Base-by-base conservation (phyloP, 2,329 filamentous ascomycete genomes). In the Cytospora leucostoma region DNA sequence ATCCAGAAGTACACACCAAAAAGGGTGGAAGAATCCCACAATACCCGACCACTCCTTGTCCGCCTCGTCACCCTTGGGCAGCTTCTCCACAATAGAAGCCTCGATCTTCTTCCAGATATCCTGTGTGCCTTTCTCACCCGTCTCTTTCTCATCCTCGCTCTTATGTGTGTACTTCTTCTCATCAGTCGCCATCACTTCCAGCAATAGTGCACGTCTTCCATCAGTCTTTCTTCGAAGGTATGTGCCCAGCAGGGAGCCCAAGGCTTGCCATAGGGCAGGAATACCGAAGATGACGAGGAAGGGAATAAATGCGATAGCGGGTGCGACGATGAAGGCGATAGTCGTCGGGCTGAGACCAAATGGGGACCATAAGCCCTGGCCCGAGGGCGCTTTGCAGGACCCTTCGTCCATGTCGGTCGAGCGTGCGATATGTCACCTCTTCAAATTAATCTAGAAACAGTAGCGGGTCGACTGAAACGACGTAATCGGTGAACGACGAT, bases 1-100 rank as follows among this genome's bases (percentile, higher is more conserved):
- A 4, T 2, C 10, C 1, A n/a, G n/a, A 62, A 35, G 7, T 38
- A 72, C 83, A 67, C 80, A 94, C 91, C 95, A 98, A 75, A 97
- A 99, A 1, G 95, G 95, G 75, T 99, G 95, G 74, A 99, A 97
- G 82, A 99, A 98, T 54, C 92, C 95, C 67, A 98, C 86, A 59
- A 97, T 87, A 37, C 93, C 93, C 66, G 88, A 82, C 91, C 91
- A 97, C 53, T 89, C 82, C 68, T 83, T 79, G 64, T 83, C 80
- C 12, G 74, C 76, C 61, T 76, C 76, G 61, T 76, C 73, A 54
- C 73, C 72, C 64, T 73, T 71, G 74, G 75, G 67, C 74, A 79
- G 70, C 15, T 71, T 71, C 8, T 70, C 74, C 2, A 66, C 57
- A 4, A 73, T 71, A 6, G 81, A 77, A 40, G 80, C 77, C 64